Conservation (phyloP, 768 basidiomycete genomes). For the Lentinula raphanica region DNA sequence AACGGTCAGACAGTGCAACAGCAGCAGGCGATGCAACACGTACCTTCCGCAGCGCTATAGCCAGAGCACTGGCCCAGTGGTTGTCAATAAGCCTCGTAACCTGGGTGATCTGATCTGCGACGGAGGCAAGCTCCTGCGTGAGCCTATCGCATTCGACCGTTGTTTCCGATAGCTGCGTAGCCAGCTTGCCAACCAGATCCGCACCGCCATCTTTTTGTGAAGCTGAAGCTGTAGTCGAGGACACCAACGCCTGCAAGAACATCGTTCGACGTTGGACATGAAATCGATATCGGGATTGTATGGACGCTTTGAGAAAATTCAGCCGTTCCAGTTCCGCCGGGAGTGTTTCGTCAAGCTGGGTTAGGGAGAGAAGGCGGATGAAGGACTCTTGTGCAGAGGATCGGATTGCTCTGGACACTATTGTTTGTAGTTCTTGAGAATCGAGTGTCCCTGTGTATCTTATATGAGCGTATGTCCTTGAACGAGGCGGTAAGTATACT, state of each 20-base stretch:
- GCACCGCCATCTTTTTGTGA: conserved; percentile 28
- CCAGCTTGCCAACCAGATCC: conserved; percentile 36
- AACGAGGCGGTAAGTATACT: conserved; percentile 13
- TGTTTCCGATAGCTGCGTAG: conserved; percentile 56
- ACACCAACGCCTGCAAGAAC: conserved; percentile 65
- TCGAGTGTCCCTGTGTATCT: background rate
- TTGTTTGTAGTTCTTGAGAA: conserved; percentile 51
- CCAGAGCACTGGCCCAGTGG: conserved; percentile 73
- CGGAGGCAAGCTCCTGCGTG: conserved; percentile 50
- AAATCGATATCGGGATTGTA: conserved; percentile 66
- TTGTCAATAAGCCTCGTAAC: conserved; percentile 53
- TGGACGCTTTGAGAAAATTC: conserved; percentile 41
- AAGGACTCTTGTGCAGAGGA: conserved; percentile 64
- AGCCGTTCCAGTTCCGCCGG: conserved; percentile 58
- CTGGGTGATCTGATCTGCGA: conserved; percentile 61
- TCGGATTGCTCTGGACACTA: conserved; percentile 69
- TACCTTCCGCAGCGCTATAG: conserved; percentile 71
- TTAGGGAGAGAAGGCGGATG: conserved; percentile 61
- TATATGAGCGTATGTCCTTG: background rate
- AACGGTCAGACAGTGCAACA: background rate
- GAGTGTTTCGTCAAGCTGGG: conserved; percentile 55
- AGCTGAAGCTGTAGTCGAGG: conserved; percentile 33
- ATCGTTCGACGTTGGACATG: conserved; percentile 62
- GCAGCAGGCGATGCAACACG: background rate
- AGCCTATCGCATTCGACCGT: conserved; percentile 54